A percentile compares a stretch with the other conserved stretches of the same genome.
Evolutionary conservation across 257 asterid species (phyloP).

Genomic region (Ajuga chamaepitys): DNA sequence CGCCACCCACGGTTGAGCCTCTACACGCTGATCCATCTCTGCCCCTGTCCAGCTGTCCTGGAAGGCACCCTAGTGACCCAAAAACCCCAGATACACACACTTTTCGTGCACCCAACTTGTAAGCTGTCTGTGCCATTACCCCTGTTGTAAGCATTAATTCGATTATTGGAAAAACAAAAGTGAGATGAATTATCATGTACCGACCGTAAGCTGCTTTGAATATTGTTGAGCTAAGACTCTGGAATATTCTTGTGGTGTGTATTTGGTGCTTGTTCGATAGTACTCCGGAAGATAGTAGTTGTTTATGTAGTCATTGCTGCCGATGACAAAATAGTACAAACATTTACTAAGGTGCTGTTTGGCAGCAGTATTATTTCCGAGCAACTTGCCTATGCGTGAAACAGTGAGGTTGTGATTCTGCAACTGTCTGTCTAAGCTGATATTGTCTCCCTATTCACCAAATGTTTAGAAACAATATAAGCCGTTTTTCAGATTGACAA

Average conservation of each 20-base stretch:
- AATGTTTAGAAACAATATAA: too few relatives aligned
- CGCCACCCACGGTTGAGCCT: too few relatives aligned
- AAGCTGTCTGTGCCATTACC: too few relatives aligned
- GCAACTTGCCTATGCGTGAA: slow-evolving; percentile 2
- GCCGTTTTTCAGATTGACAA: too few relatives aligned
- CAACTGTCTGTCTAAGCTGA: slow-evolving; percentile 32
- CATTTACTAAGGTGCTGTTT: slow-evolving; percentile 28
- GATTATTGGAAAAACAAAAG: too few relatives aligned
- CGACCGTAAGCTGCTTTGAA: slow-evolving; percentile 28
- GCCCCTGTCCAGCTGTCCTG: too few relatives aligned
- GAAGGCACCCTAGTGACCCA: too few relatives aligned
- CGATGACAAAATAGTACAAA: slow-evolving; percentile 28
- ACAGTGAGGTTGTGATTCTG: slow-evolving; percentile 19
- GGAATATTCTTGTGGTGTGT: slow-evolving; percentile 28
- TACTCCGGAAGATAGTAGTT: slow-evolving; percentile 29
- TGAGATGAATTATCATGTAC: too few relatives aligned
- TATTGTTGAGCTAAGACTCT: slow-evolving; percentile 16
- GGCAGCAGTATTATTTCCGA: slow-evolving; percentile 17
- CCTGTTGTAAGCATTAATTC: too few relatives aligned
- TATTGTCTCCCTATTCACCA: slow-evolving; percentile 29
- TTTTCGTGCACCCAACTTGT: too few relatives aligned
- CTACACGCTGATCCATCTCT: too few relatives aligned
- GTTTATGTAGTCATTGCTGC: slow-evolving; percentile 49
- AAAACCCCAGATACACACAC: too few relatives aligned
- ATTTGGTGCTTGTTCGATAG: slow-evolving; percentile 17